Evolutionary conservation across 2,329 filamentous ascomycete genomes (phyloP), one percentile per base, ranked within the genome.

Genomic region (Aspergillus neotritici): DNA sequence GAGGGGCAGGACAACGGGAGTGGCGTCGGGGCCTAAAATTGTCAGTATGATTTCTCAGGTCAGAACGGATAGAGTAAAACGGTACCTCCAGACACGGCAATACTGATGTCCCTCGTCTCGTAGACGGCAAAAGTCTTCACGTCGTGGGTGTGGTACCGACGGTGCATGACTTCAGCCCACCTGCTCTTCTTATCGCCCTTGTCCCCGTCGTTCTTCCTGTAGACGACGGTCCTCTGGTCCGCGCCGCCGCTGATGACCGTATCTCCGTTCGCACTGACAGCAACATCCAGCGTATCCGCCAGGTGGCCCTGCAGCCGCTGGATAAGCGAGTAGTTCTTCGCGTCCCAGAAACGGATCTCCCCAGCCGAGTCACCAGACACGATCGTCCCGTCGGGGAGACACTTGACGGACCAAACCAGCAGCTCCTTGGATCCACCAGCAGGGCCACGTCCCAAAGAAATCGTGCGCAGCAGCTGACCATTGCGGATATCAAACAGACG

Each of bases 301-400:
- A 87, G 83, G 61, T 98, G 93, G 17, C 84, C 83, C 58, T 89
- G 83, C 42, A 98, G 80, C 39, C 90, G 79, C 62, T 98, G 93
- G 30, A 82, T 77, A 55, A 95, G 81, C 4, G 89, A 90, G 64
- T 91, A 95, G 41, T 87, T 94, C 69, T 86, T 90, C 43, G 88
- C 87, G 62, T 94, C 88, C 85, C 90, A 98, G 61, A 97, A 87
- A 52, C 87, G 83, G 32, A 98, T 77, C 62, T 97, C 89, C 28
- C 93, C 93, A 4, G 89, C 90, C 3, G 93, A 97, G 64, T 98
- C 93, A 39, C 88, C 93, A 2, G 90, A 95, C 10, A 97, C 83
- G 49, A 98, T 93, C 53, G 93, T 88, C 38, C 89, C 90, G 58
- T 87, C 86, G 8, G 85, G 80, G 28, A 97, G 75, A 59, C 86